These are phyloP conservation scores for Cymodocea nodosa DNA, from an alignment of 116 monocot species.

Conservation along the genomic window DNA sequence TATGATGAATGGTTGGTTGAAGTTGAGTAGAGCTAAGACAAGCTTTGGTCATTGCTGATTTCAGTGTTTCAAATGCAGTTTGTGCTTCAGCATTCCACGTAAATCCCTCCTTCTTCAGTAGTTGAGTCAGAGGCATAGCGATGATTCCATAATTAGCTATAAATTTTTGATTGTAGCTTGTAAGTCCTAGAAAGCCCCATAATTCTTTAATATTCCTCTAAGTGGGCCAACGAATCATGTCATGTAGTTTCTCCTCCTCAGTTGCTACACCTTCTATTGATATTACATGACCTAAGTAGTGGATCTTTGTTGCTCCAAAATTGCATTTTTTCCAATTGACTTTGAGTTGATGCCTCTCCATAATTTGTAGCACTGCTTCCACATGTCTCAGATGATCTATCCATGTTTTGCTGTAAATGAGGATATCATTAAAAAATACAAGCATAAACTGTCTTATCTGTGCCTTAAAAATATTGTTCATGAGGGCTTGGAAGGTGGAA, in stretches of 20 bases:
- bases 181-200: neutral
- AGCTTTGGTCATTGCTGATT: neutral
- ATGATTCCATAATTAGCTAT: neutral
- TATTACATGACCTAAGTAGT: too few relatives aligned
- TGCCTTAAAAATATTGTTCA: neutral
- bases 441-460: neutral
- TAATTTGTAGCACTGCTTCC: too few relatives aligned
- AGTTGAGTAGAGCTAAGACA: neutral
- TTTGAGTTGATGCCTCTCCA: too few relatives aligned
- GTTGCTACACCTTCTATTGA: too few relatives aligned
- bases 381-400: neutral
- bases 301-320: too few relatives aligned
- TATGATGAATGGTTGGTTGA: too few relatives aligned
- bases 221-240: too few relatives aligned
- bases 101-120: neutral
- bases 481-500: neutral
- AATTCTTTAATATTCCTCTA: neutral
- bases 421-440: constrained; percentile 1
- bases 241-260: too few relatives aligned
- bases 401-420: too few relatives aligned
- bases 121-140: neutral
- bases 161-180: neutral
- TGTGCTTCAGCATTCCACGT: neutral
- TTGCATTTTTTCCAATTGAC: too few relatives aligned
- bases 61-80: neutral